Conservation (phyloP, 257 asterid species). For the Solanum rostratum region DNA sequence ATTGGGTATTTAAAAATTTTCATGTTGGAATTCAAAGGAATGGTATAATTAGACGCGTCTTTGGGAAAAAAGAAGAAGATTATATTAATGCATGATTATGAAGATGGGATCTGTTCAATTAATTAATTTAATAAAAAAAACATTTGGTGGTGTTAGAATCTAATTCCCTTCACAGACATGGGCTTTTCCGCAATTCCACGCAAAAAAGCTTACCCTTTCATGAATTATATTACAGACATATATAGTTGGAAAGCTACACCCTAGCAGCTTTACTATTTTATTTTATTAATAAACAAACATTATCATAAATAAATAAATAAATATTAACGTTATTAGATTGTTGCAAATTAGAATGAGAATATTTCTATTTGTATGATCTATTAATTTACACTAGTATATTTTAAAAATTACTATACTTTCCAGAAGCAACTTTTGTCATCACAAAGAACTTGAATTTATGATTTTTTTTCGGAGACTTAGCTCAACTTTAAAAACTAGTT, state of each 20-base stretch:
- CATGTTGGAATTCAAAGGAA: not conserved
- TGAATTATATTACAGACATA: slow-evolving; percentile 1
- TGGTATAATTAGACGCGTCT: not conserved
- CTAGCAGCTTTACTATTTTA: slow-evolving; percentile 21
- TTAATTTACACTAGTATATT: not conserved
- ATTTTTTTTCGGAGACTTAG: not conserved
- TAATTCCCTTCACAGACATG: slow-evolving; percentile 15
- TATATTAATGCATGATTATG: not conserved
- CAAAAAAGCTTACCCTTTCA: slow-evolving; percentile 8
- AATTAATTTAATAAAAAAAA: not conserved
- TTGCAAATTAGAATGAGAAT: not conserved
- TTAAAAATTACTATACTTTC: not conserved
- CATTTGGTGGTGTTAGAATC: slow-evolving; percentile 23
- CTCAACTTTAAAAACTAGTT: not conserved
- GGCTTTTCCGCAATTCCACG: slow-evolving; percentile 17
- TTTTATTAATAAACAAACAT: not conserved
- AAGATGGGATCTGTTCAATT: not conserved
- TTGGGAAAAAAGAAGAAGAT: not conserved
- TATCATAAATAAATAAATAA: not conserved
- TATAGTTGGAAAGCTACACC: slow-evolving; percentile 15
- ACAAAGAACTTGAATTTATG: not conserved
- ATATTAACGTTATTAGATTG: not conserved
- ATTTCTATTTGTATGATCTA: not conserved
- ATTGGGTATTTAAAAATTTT: not conserved
- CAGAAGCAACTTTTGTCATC: not conserved